phyloP scores from a whole-genome alignment of 2,329 filamentous ascomycete species.

The Pseudocercospora fijiensis region DNA sequence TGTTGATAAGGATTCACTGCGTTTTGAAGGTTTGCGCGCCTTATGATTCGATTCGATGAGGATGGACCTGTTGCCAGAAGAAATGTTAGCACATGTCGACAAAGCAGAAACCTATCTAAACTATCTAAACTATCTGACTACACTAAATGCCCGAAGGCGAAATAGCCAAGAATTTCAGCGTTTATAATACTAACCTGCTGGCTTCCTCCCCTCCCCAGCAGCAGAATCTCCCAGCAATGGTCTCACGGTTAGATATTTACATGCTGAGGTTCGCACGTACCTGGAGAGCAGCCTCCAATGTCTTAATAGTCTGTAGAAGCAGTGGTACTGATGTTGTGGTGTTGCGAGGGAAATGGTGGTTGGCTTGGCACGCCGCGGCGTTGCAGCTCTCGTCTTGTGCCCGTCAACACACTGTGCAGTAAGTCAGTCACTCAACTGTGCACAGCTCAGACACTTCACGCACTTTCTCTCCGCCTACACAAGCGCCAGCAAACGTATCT shows the following conservation, averaged over 20 bases:
- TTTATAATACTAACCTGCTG: not conserved
- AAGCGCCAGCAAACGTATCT: not conserved
- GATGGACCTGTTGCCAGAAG: not conserved
- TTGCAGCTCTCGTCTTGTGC: not conserved
- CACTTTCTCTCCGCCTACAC: not conserved
- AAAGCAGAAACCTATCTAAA: not conserved
- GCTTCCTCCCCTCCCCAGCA: slow-evolving; percentile 9
- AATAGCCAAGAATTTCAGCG: not conserved
- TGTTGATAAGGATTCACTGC: not conserved
- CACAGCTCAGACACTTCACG: not conserved
- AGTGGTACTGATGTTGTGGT: slow-evolving; percentile 6
- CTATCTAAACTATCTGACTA: slow-evolving; percentile 1
- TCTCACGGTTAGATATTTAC: slow-evolving; percentile 6
- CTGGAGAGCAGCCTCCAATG: slow-evolving; percentile 17
- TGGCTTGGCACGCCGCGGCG: not conserved
- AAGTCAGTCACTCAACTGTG: not conserved
- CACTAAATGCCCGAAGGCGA: slow-evolving; percentile 2
- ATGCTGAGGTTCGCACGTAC: slow-evolving; percentile 8
- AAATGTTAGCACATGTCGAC: not conserved
- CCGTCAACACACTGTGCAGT: not conserved
- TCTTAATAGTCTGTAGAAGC: slow-evolving; percentile 10
- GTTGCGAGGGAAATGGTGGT: slow-evolving; percentile 1
- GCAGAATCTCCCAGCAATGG: slow-evolving; percentile 13
- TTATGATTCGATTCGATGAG: not conserved
- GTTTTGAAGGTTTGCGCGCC: not conserved